These are phyloP conservation scores for Aureobasidium zeae DNA, from an alignment of 2,329 filamentous ascomycete species.

Conservation along the genomic window DNA sequence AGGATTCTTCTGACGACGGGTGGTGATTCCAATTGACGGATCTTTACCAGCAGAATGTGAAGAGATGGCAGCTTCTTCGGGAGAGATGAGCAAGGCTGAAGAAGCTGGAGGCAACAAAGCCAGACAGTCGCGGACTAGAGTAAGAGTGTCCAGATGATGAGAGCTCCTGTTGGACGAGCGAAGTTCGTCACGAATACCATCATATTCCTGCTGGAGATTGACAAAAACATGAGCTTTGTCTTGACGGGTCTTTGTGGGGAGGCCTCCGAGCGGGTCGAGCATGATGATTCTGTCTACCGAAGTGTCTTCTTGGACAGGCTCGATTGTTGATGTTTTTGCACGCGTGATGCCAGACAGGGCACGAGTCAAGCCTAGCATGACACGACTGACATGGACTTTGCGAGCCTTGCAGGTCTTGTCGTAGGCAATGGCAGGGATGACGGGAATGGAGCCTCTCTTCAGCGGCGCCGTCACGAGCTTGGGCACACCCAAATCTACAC, in stretches of 20 bases:
- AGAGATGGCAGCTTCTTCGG: constrained; percentile 65
- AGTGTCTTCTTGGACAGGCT: constrained; percentile 32
- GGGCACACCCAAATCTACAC: constrained; percentile 34
- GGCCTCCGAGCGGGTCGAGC: constrained; percentile 76
- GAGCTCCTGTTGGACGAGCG: constrained; percentile 20
- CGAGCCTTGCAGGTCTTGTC: constrained; percentile 42
- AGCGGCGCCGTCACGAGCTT: constrained; percentile 56
- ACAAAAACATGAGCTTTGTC: constrained; percentile 72
- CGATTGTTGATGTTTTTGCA: background rate
- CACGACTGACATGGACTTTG: constrained; percentile 49
- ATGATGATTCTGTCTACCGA: constrained; percentile 79
- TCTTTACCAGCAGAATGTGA: constrained; percentile 23
- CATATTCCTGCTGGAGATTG: constrained; percentile 86
- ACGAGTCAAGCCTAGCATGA: constrained; percentile 65
- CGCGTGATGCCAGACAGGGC: constrained; percentile 60
- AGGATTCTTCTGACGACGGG: constrained; percentile 62
- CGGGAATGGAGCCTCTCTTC: constrained; percentile 57
- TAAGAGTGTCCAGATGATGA: constrained; percentile 60
- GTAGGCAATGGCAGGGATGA: constrained; percentile 59
- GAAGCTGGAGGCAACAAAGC: constrained; percentile 71
- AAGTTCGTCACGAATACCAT: constrained; percentile 52
- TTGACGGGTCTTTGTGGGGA: constrained; percentile 55
- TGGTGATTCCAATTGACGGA: constrained; percentile 38
- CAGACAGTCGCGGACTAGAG: constrained; percentile 60
- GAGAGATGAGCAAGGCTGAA: constrained; percentile 82